Percentiles rank a stretch among this genome's conserved stretches.
These are phyloP conservation scores for Macadamia tetraphylla DNA, from an alignment of 164 flowering plant genomes.

Conservation along the genomic window DNA sequence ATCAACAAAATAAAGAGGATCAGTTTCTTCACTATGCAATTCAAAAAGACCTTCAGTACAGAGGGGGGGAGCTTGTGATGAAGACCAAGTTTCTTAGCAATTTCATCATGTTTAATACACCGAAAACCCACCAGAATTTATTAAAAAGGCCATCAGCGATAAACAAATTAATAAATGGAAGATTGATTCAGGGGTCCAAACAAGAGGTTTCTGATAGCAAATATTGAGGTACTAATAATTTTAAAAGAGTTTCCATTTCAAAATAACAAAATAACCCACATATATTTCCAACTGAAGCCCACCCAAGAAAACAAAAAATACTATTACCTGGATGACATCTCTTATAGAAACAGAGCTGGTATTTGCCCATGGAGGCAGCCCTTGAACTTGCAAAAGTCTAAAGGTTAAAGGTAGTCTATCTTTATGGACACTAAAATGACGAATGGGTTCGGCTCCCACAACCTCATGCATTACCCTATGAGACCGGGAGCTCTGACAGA, in stretches of 20 bases:
- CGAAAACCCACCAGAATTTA: too few species aligned
- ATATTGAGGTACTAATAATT: too few species aligned
- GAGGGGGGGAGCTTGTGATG: neutral
- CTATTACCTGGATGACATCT: slow-evolving; percentile 76
- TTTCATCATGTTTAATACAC: neutral
- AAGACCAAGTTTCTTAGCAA: neutral
- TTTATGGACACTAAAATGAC: slow-evolving; percentile 41
- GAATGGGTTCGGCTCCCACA: slow-evolving; percentile 40
- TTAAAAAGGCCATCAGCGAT: too few species aligned
- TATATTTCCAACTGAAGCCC: neutral
- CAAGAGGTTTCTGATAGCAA: too few species aligned
- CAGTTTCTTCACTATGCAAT: neutral
- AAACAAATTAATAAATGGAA: too few species aligned
- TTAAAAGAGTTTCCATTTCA: too few species aligned
- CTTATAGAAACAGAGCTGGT: slow-evolving; percentile 65
- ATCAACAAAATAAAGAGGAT: slow-evolving; percentile 8
- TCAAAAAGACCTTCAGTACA: neutral
- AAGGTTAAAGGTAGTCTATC: slow-evolving; percentile 57
- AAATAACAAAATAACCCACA: too few species aligned
- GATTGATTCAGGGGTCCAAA: too few species aligned
- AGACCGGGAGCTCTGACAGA: slow-evolving; percentile 12
- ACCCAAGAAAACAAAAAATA: neutral
- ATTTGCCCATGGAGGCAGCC: slow-evolving; percentile 91
- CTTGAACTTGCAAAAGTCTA: slow-evolving; percentile 69
- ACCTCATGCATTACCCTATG: slow-evolving; percentile 5